These are phyloP conservation scores for Porogramme epimiltina DNA, from an alignment of 1,284 basidiomycete genomes.

Conservation along the genomic window DNA sequence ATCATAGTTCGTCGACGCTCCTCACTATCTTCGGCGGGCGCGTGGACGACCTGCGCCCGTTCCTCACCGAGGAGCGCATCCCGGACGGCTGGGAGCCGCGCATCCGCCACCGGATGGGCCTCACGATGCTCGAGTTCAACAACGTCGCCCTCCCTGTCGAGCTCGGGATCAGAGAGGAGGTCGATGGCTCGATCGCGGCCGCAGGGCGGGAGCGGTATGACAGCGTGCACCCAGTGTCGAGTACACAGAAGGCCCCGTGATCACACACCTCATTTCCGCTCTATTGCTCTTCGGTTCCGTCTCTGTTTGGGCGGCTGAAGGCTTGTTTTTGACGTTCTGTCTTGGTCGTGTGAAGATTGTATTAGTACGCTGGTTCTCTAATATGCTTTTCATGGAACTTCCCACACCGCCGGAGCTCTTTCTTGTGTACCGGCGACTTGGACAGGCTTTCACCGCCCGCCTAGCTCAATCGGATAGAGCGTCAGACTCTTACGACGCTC, in stretches of 20 bases:
- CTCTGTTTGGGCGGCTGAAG: constrained; percentile 46
- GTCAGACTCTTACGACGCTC: constrained; percentile 75
- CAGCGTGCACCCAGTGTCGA: neutral
- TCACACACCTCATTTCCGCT: constrained; percentile 49
- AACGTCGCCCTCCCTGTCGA: constrained; percentile 55
- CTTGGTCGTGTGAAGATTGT: constrained; percentile 70
- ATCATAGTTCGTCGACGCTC: constrained; percentile 54
- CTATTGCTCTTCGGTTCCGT: constrained; percentile 88
- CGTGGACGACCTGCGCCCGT: constrained; percentile 51
- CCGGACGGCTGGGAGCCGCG: constrained; percentile 71
- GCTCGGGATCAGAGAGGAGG: constrained; percentile 40
- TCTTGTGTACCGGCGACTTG: too few species aligned
- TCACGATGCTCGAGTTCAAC: constrained; percentile 65
- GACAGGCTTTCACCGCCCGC: constrained; percentile 72
- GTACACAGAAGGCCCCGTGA: too few species aligned
- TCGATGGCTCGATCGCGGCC: constrained; percentile 12
- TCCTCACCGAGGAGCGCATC: constrained; percentile 66
- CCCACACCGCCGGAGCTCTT: too few species aligned
- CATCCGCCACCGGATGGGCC: constrained; percentile 51
- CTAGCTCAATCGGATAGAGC: constrained; percentile 89
- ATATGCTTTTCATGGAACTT: too few species aligned
- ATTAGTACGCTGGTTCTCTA: too few species aligned
- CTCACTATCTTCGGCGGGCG: constrained; percentile 66
- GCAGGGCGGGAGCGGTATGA: constrained; percentile 16
- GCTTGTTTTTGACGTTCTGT: constrained; percentile 4